Evolutionary conservation across 2,329 filamentous ascomycete species (phyloP).

Genomic region (Beauveria australis): DNA sequence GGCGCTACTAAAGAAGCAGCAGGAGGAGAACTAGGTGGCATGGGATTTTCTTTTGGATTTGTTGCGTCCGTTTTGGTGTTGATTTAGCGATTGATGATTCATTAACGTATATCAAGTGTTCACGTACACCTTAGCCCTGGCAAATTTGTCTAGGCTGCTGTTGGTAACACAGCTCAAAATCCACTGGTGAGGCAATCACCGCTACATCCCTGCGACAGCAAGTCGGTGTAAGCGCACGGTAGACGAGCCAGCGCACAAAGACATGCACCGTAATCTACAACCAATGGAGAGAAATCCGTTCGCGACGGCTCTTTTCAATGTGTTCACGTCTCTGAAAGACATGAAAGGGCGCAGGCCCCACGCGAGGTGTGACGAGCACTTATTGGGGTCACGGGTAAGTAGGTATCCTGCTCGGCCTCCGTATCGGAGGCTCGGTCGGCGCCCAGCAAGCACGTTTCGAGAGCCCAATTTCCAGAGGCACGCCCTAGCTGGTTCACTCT

Average conservation of each 20-base stretch:
- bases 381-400: conserved; percentile 3
- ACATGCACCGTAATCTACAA: conserved; percentile 3
- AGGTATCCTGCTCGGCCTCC: conserved; percentile 4
- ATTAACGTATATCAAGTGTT: too few relatives aligned
- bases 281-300: background rate
- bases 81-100: background rate
- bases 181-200: background rate
- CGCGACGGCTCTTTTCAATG: too few relatives aligned
- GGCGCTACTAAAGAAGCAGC: background rate
- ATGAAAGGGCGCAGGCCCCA: background rate
- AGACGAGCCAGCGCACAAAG: background rate
- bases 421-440: conserved; percentile 9
- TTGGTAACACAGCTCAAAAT: background rate
- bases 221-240: conserved; percentile 5
- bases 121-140: too few relatives aligned
- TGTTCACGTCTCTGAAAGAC: background rate
- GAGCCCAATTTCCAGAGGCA: background rate
- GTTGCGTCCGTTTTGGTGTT: background rate
- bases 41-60: background rate
- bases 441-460: background rate
- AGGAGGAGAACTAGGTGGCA: background rate
- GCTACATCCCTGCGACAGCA: background rate
- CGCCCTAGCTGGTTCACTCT: background rate
- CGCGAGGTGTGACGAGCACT: background rate
- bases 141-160: too few relatives aligned